These are phyloP conservation scores for Wickerhamiella allomyrinae DNA, from an alignment of 805 yeast genomes.

Conservation along the genomic window DNA sequence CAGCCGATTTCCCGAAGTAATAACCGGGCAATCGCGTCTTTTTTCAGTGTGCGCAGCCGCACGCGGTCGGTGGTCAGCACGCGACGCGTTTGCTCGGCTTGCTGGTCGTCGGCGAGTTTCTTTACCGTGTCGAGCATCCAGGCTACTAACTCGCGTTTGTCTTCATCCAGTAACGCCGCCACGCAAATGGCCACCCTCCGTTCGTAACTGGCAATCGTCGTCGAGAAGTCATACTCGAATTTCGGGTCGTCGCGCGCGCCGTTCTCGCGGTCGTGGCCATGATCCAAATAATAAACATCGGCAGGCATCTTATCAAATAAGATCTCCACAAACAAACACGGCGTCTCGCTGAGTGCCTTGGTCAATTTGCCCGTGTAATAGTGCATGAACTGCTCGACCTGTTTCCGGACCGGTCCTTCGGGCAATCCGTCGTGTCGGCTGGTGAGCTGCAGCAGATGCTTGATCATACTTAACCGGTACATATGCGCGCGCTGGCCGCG, in stretches of 20 bases:
- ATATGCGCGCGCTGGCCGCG: constrained; percentile 44
- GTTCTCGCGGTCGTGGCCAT: constrained; percentile 38
- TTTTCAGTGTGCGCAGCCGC: constrained; percentile 24
- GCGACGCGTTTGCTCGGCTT: constrained; percentile 7
- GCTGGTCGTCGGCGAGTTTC: constrained; percentile 18
- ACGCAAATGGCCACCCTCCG: constrained; percentile 38
- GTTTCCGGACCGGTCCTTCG: constrained; percentile 42
- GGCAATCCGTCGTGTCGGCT: constrained; percentile 36
- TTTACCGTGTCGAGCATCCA: constrained; percentile 31
- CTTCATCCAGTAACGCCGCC: constrained; percentile 34
- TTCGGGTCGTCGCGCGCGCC: constrained; percentile 7
- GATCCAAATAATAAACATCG: constrained; percentile 38
- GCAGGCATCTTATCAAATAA: constrained; percentile 44
- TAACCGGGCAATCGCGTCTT: constrained; percentile 37
- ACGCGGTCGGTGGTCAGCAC: constrained; percentile 17
- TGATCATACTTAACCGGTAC: constrained; percentile 62
- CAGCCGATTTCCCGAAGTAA: constrained; percentile 36
- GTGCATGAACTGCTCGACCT: constrained; percentile 34
- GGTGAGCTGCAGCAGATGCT: constrained; percentile 37
- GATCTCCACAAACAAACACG: constrained; percentile 44
- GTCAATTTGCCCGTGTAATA: constrained; percentile 50
- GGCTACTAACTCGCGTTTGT: constrained; percentile 30
- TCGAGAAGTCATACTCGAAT: constrained; percentile 21
- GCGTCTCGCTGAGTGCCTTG: constrained; percentile 35
- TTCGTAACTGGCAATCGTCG: constrained; percentile 24